Evolutionary conservation across 768 basidiomycete genomes (phyloP), one percentile per base, ranked within the genome.

Genomic region (Porphyrellus cyaneotinctus): DNA sequence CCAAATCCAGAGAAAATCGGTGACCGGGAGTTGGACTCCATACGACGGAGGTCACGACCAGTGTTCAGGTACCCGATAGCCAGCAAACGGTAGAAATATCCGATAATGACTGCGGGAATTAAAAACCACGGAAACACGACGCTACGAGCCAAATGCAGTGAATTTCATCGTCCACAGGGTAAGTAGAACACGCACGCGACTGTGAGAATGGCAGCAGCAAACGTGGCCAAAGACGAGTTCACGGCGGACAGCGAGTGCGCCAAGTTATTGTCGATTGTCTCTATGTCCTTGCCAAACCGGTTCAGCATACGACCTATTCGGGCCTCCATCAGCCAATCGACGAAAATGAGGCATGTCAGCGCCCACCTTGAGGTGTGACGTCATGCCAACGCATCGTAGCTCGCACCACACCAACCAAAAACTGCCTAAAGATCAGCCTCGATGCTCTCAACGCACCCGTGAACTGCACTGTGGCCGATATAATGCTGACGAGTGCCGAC

Each of bases 341-440:
- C 8, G 26, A 15, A 14, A 6, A 23, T 8, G 15, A 8, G n/a
- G n/a, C n/a, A n/a, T n/a, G 31, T 8, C 4, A 20, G 23, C 12
- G 2, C 54, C 31, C 60, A 76, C 88, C 89, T 69, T 87, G 82
- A 2, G 91, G 91, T 0, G 91, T 92, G 0, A 85, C 83, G 63
- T 92, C 89, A 62, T 85, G 85, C 77, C 87, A 90, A 49, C 90
- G 78, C 77, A 93, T 91, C 6, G 91, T 91, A 9, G 91, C 88
- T 14, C 82, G 76, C 17, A 91, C 83, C 11, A 94, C 87, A 0
- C 79, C 79, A 8, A 76, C 78, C 47, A 93, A 70, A 33, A 94
- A 70, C 46, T 76, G 74, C 58, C 72, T 79, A 64, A 74, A 77
- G 31, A 74, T 59, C 4, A 63, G 57, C 36, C 68, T 59, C 31